Conservation (phyloP, 805 yeast species). For the Candida bentonensis region DNA sequence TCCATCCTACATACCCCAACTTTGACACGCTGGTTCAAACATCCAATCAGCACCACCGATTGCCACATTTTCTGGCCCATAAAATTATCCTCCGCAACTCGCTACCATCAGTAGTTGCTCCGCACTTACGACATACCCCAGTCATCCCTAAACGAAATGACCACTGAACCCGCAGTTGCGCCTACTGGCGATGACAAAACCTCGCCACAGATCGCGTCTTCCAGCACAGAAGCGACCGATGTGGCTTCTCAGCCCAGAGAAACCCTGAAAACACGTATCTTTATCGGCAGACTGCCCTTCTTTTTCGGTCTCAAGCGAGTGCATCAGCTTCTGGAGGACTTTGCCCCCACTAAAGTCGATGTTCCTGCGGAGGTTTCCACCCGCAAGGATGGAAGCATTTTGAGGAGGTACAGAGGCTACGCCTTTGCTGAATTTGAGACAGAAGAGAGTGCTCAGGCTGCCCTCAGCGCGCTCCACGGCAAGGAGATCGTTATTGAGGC, state of each 20-base stretch:
- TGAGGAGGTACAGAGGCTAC: background rate
- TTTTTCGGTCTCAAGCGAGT: background rate
- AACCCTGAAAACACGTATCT: background rate
- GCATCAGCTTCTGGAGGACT: background rate
- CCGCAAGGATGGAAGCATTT: background rate
- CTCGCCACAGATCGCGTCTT: no score
- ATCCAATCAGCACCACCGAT: no score
- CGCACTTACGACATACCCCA: no score
- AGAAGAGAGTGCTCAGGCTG: slow-evolving; percentile 5
- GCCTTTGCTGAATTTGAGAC: slow-evolving; percentile 9
- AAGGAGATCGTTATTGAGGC: background rate
- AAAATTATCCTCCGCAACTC: no score
- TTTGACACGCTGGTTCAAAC: no score
- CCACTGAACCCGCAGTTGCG: no score
- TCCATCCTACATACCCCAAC: no score
- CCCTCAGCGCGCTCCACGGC: background rate
- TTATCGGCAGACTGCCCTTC: slow-evolving; percentile 1
- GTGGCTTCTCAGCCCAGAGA: background rate
- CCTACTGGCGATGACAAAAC: no score
- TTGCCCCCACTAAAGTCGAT: background rate
- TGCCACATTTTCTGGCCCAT: no score
- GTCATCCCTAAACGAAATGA: no score
- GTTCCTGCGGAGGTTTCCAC: background rate
- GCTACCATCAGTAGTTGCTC: no score
- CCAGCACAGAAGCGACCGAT: no score